phyloP scores from a whole-genome alignment of 768 basidiomycete genomes.

The Galerina marginata region DNA sequence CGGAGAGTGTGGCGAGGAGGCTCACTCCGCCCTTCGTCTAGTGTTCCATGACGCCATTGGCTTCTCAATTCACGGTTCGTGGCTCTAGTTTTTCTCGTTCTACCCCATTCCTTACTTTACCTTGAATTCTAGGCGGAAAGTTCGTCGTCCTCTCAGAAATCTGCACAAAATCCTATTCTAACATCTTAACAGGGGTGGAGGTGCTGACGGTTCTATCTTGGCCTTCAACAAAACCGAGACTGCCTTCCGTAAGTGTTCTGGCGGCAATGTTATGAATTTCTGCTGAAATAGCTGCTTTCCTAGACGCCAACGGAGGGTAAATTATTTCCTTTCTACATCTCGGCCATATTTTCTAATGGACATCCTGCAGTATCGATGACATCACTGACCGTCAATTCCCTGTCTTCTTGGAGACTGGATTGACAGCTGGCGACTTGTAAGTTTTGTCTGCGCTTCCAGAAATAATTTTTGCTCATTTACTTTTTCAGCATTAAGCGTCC shows the following conservation, averaged over 20 bases:
- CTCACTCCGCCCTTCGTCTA: slow-evolving; percentile 28
- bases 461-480: neutral
- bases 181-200: slow-evolving; percentile 22
- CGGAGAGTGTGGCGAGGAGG: slow-evolving; percentile 39
- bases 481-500: slow-evolving; percentile 18
- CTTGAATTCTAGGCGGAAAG: slow-evolving; percentile 15
- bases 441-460: neutral
- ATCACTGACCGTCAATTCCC: slow-evolving; percentile 27
- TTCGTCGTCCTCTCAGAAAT: neutral
- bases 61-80: slow-evolving; percentile 25
- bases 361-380: slow-evolving; percentile 24
- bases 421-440: slow-evolving; percentile 30
- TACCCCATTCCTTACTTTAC: neutral
- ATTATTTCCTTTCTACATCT: neutral
- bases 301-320: slow-evolving; percentile 25
- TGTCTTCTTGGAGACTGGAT: slow-evolving; percentile 21
- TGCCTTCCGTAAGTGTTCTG: slow-evolving; percentile 24
- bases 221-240: slow-evolving; percentile 28
- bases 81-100: neutral
- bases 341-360: slow-evolving; percentile 3
- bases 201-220: slow-evolving; percentile 34
- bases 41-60: slow-evolving; percentile 30
- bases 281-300: neutral
- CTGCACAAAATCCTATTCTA: neutral
- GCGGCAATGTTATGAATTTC: neutral